Base-by-base conservation (phyloP, 228 moss, liverwort and hornwort species). In the Sphagnum magellanicum region DNA sequence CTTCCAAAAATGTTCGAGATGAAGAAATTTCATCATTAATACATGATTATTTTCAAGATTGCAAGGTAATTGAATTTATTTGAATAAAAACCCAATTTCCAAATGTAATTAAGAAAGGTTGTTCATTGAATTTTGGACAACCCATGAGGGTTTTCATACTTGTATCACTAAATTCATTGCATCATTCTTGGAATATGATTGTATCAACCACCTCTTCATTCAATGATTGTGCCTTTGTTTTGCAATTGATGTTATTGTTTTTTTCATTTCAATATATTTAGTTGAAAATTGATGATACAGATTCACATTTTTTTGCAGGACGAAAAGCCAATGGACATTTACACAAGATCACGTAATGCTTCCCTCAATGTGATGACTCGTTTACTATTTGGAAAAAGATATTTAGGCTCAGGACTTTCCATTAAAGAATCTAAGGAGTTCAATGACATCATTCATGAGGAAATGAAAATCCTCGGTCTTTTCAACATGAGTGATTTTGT, bases 1-100 rank as follows among this genome's bases (percentile, higher is more conserved):
- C 57, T 5, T n/a, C 72, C 4, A 52, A 16, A 0, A 49, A 2
- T 52, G 64, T 62, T 4, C 50, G 83, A 1, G 68, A 71, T 52
- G 67, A 70, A 52, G 77, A 83, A 68, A 66, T 72, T 63, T 53
- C 71, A 66, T 32, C 32, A 13, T 51, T 66, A 16, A 50, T 66
- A 6, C 66, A 66, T 10, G 46, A 50, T 10, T 5, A 49, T 14
- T 50, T 49, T 9, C 13, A 66, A 10, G 48, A 32, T 13, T 66
- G 49, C 50, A 10, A 50, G 50, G 66, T 66, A 32, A 32, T 32
- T 32, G 32, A 32, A 32, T 32, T 32, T 32, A 32, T 32, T 32
- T 32, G 32, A 32, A 32, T 32, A 0, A 0, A 32, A 32, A 32
- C 0, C 0, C 0, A 32, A 32, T 0, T 32, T 32, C 32, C 32